Evolutionary conservation across 2,329 filamentous ascomycete genomes (phyloP), one percentile per base, ranked within the genome.

Genomic region (Coniochaeta sp.): DNA sequence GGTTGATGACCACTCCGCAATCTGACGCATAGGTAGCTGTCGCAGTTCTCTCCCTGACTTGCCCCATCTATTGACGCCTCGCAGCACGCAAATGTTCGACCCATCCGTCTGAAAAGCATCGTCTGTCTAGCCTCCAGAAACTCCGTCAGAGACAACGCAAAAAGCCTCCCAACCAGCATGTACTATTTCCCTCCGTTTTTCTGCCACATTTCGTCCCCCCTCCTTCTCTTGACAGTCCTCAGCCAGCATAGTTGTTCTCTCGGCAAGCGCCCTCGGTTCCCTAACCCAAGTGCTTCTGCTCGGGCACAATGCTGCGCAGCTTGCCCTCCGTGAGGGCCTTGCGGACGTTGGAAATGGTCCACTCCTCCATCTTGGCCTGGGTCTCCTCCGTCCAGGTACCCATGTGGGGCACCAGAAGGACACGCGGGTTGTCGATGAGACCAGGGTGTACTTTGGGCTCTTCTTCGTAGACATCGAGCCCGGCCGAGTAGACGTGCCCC

Each of bases 331-430:
- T 78, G 6, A 93, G 65, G 1, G 86, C 89, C 64, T 78, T 74
- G 24, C 80, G 78, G 34, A 92, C 81, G 69, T 95, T 93, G 32
- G 79, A 81, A 65, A 93, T 87, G 42, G 84, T 82, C 86, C 87
- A 91, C 68, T 86, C 81, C 74, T 93, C 90, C 89, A 93, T 87
- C 72, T 83, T 82, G 50, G 74, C 77, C 71, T 81, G 77, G 7
- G 82, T 84, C 75, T 85, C 90, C 30, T 86, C 76, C 0, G 89
- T 93, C 81, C 84, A 91, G 0, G 91, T 96, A 0, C 91, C 91
- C 89, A 96, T 90, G 72, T 96, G 91, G 58, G 91, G 91, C 38
- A 96, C 75, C 30, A 96, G 78, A 67, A 93, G 78, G 24, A 90
- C 89, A 65, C 85, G 82, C 2, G 84, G 84, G 69, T 93, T 93